A percentile compares a stretch with the other conserved stretches of the same genome.
phyloP scores from a whole-genome alignment of 768 basidiomycete genomes.

The Cyclocybe cylindracea region DNA sequence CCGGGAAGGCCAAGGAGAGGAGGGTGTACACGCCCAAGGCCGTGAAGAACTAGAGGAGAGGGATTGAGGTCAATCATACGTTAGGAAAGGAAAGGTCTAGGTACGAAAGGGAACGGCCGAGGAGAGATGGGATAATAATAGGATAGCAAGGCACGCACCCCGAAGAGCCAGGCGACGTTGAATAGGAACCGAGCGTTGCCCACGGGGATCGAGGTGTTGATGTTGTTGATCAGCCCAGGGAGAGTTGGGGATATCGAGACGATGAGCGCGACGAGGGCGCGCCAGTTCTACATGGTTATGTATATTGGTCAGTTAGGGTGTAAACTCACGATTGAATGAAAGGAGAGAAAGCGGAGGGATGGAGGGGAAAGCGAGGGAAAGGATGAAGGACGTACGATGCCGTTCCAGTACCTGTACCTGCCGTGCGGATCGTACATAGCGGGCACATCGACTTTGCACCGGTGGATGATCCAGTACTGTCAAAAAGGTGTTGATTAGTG shows the following conservation, averaged over 20 bases:
- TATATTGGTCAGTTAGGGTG: neutral
- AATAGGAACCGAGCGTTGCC: constrained; percentile 60
- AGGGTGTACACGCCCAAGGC: constrained; percentile 30
- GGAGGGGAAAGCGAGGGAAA: neutral
- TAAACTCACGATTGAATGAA: too few relatives aligned
- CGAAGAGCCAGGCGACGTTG: constrained; percentile 76
- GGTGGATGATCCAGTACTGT: constrained; percentile 80
- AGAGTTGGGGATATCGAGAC: constrained; percentile 69
- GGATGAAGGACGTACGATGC: constrained; percentile 54
- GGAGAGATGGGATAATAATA: neutral
- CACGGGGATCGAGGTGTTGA: constrained; percentile 64
- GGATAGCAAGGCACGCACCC: constrained; percentile 45
- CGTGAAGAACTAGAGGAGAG: constrained; percentile 34
- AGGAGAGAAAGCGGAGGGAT: neutral
- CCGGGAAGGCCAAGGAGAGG: constrained; percentile 23
- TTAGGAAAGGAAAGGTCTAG: too few relatives aligned
- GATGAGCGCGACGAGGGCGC: constrained; percentile 69
- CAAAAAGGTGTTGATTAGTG: constrained; percentile 1
- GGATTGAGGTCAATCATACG: too few relatives aligned
- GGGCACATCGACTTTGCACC: constrained; percentile 73
- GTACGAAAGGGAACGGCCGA: neutral
- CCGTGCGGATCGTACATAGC: constrained; percentile 83
- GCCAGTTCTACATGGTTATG: constrained; percentile 64
- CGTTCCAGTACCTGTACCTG: constrained; percentile 75
- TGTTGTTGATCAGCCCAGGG: constrained; percentile 77